Evolutionary conservation across 2,329 filamentous ascomycete genomes (phyloP).

Genomic region (Rhynchosporium secalis): DNA sequence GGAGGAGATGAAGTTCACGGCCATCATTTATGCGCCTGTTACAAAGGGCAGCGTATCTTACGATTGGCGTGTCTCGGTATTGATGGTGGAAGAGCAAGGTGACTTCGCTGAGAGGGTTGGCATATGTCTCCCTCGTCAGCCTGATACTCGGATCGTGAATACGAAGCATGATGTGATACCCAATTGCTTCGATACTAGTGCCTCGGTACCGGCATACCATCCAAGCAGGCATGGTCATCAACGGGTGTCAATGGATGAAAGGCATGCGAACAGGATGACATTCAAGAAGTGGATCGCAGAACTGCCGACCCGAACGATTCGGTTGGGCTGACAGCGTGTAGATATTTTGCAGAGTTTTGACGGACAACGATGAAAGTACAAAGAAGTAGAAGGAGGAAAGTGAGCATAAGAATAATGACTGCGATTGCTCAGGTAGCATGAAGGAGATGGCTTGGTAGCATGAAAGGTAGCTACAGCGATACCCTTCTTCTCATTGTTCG

Average conservation of each 20-base stretch:
- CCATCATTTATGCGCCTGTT: not conserved
- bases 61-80: constrained; percentile 1
- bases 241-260: not conserved
- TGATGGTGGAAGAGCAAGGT: not conserved
- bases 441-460: no score
- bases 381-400: no score
- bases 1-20: not conserved
- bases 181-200: not conserved
- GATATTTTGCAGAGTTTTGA: not conserved
- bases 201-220: not conserved
- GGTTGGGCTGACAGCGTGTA: not conserved
- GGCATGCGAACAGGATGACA: not conserved
- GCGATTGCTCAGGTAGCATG: no score
- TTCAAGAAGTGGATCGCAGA: constrained; percentile 1
- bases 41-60: not conserved
- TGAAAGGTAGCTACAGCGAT: no score
- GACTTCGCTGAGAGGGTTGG: not conserved
- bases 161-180: not conserved
- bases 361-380: no score
- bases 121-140: not conserved
- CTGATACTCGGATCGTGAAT: not conserved
- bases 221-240: no score
- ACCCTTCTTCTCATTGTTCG: no score
- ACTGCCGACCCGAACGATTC: not conserved
- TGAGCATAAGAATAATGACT: no score